Conservation (phyloP, 2,329 filamentous ascomycete genomes). For the Fusarium liriodendri region DNA sequence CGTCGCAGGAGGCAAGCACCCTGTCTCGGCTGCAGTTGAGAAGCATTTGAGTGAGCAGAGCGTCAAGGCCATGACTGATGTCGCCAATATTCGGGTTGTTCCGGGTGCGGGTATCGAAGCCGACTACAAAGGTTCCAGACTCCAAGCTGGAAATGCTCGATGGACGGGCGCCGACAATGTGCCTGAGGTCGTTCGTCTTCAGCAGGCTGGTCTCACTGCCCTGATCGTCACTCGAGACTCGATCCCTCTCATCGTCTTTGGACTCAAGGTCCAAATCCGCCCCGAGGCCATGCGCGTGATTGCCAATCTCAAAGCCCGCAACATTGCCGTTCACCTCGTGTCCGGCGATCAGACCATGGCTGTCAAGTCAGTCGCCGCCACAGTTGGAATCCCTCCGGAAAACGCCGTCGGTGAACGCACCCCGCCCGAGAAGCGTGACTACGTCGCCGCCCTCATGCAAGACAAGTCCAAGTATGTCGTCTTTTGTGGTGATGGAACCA, state of each 20-base stretch:
- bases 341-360: slow-evolving; percentile 65
- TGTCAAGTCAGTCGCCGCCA: slow-evolving; percentile 57
- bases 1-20: slow-evolving; percentile 59
- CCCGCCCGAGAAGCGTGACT: slow-evolving; percentile 62
- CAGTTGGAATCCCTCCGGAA: slow-evolving; percentile 45
- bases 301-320: slow-evolving; percentile 53
- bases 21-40: slow-evolving; percentile 57
- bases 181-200: slow-evolving; percentile 33
- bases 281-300: slow-evolving; percentile 58
- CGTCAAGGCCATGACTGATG: slow-evolving; percentile 18
- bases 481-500: slow-evolving; percentile 74
- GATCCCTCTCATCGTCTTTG: slow-evolving; percentile 58
- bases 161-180: slow-evolving; percentile 53
- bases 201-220: slow-evolving; percentile 30
- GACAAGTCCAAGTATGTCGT: slow-evolving; percentile 52
- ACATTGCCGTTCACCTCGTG: slow-evolving; percentile 60
- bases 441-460: background rate
- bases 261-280: slow-evolving; percentile 38
- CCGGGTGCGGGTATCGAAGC: slow-evolving; percentile 56
- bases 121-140: slow-evolving; percentile 34
- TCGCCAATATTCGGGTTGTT: slow-evolving; percentile 48
- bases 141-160: slow-evolving; percentile 59
- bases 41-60: slow-evolving; percentile 43
- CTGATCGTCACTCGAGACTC: slow-evolving; percentile 39
- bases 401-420: slow-evolving; percentile 59